These are phyloP conservation scores for Elongisporangium undulatum DNA, from an alignment of 352 stramenopile genomes.

Conservation along the genomic window DNA sequence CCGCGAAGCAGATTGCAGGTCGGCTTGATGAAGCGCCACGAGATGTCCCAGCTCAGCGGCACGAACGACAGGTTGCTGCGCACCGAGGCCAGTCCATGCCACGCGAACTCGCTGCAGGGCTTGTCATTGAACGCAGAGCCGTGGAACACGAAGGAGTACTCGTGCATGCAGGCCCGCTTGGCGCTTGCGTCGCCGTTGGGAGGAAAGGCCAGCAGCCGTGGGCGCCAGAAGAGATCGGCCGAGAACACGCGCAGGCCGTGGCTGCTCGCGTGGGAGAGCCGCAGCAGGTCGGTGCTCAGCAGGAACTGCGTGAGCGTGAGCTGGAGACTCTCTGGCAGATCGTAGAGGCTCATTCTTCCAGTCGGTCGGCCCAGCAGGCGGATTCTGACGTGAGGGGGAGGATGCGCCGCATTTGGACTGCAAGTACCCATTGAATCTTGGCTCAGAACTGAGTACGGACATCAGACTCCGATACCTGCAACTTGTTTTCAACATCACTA, in stretches of 20 bases:
- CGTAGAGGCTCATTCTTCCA: no score
- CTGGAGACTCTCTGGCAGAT: no score
- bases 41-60: constrained; percentile 13
- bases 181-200: constrained; percentile 7
- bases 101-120: constrained; percentile 18
- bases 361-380: no score
- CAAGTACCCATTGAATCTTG: no score
- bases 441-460: no score
- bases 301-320: constrained; percentile 5
- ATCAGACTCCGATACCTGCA: no score
- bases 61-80: constrained; percentile 14
- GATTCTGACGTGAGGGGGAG: no score
- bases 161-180: constrained; percentile 13
- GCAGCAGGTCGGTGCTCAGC: constrained; percentile 16
- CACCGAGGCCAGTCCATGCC: constrained; percentile 16
- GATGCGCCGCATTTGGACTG: no score
- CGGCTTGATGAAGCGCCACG: neutral
- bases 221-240: constrained; percentile 17
- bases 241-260: constrained; percentile 15
- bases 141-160: constrained; percentile 17
- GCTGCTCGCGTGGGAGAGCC: constrained; percentile 17
- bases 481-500: no score
- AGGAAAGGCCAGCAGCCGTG: constrained; percentile 12
- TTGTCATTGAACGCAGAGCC: constrained; percentile 10
- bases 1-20: neutral